These are phyloP conservation scores for Knufia petricola DNA, from an alignment of 2,329 filamentous ascomycete genomes.

Conservation along the genomic window DNA sequence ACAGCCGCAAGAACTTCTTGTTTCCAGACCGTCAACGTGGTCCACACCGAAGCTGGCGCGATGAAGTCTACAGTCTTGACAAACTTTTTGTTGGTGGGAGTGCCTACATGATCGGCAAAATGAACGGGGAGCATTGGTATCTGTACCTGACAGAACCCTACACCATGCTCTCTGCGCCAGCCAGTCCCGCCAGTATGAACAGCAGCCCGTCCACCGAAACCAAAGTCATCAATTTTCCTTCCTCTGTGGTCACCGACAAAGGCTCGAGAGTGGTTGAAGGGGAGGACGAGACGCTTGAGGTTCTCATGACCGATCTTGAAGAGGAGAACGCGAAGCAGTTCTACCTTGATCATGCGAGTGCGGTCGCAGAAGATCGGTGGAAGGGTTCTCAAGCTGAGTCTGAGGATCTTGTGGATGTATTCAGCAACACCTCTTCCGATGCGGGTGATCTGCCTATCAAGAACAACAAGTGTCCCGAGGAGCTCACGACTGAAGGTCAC, in stretches of 20 bases:
- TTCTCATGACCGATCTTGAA: conserved; percentile 60
- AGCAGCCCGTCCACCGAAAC: conserved; percentile 44
- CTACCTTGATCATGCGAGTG: conserved; percentile 72
- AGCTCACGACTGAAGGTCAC: conserved; percentile 85
- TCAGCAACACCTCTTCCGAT: conserved; percentile 62
- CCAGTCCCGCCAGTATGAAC: conserved; percentile 52
- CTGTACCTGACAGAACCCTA: conserved; percentile 89
- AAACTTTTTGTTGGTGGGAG: conserved; percentile 85
- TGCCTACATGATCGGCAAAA: conserved; percentile 99
- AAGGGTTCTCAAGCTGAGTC: conserved; percentile 58
- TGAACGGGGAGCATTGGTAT: conserved; percentile 99
- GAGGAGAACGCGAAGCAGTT: conserved; percentile 58
- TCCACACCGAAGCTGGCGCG: conserved; percentile 93
- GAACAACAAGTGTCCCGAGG: conserved; percentile 55
- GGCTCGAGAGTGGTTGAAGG: conserved; percentile 23
- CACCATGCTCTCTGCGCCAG: conserved; percentile 67
- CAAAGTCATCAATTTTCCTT: conserved; percentile 48
- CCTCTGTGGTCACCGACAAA: conserved; percentile 21
- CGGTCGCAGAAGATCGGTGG: conserved; percentile 74
- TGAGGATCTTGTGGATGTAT: conserved; percentile 59
- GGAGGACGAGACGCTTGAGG: conserved; percentile 47
- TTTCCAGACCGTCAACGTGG: conserved; percentile 90
- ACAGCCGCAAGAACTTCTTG: conserved; percentile 97
- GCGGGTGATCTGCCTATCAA: conserved; percentile 49
- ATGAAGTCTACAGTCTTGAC: conserved; percentile 88